Base-by-base conservation (phyloP, 129 eudicot genomes). In the Flaveria robusta region DNA sequence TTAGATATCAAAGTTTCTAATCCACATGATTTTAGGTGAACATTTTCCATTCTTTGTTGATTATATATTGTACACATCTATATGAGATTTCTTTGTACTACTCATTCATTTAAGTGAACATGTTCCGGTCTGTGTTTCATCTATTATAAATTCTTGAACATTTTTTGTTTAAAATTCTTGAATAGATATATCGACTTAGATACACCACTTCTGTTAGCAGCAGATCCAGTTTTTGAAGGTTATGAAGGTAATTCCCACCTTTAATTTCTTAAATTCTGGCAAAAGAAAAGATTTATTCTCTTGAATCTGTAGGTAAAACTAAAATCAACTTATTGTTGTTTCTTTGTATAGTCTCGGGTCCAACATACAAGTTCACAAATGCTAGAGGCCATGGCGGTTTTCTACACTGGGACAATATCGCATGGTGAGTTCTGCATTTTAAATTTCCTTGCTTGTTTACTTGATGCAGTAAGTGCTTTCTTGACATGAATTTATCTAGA, bases 341-440 rank as follows among this genome's bases (percentile, higher is more conserved):
- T 64, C 5, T 64, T 42, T 69, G 62, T 24, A 60, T 66, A 92
- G 98, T 83, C 74, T 86, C 79, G 67, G 98, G 97, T 54, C 92
- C 98, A 50, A 72, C 80, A 50, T 93, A 93, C 91, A 90, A 82
- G 84, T 93, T 93, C 68, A 79, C 95, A 72, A 93, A 90, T 81
- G 87, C 97, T 74, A 88, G 98, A 86, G 98, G 98, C 72, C 96
- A 91, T 71, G 97, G 98, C 0, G 91, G 92, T 84, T 90, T 88
- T 47, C 97, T 93, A 74, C 97, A 87, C 47, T 93, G 97, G 98
- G 84, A 87, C 67, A 84, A 93, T 69, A 72, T 86, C 71, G 81
- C 76, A 13, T 90, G 92, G 91, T 93, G 82, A 80, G 95, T 78
- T 81, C 42, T 59, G 16, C 7, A 26, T 77, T 72, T 75, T 65